Conservation (phyloP, 257 asterid species). For the Ballota nigra region DNA sequence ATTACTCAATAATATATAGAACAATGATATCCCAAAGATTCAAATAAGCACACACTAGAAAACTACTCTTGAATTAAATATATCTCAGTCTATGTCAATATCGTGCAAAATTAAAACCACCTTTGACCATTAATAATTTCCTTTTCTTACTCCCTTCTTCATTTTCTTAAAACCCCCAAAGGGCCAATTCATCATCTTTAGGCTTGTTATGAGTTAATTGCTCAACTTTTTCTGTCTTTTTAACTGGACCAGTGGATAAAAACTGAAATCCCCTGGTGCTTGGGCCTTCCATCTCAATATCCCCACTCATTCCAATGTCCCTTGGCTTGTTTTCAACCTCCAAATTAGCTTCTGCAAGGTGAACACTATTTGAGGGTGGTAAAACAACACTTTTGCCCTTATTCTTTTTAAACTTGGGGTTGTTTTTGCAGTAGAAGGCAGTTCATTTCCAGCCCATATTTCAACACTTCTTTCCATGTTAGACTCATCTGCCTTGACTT, state of each 20-base stretch:
- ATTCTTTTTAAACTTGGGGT: slow-evolving; percentile 45
- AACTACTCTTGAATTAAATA: too few relatives aligned
- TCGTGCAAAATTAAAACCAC: too few relatives aligned
- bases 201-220: slow-evolving; percentile 41
- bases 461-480: slow-evolving; percentile 32
- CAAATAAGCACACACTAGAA: too few relatives aligned
- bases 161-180: too few relatives aligned
- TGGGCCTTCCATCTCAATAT: slow-evolving; percentile 66
- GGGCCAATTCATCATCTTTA: slow-evolving; percentile 79
- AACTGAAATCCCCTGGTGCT: slow-evolving; percentile 73
- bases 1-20: too few relatives aligned
- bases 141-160: too few relatives aligned
- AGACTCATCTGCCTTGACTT: slow-evolving; percentile 41
- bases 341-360: slow-evolving; percentile 35
- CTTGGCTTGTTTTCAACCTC: slow-evolving; percentile 46
- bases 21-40: too few relatives aligned
- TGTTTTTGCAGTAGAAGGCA: slow-evolving; percentile 37
- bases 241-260: slow-evolving; percentile 71
- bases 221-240: slow-evolving; percentile 58
- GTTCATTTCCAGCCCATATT: slow-evolving; percentile 39
- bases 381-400: slow-evolving; percentile 68
- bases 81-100: too few relatives aligned
- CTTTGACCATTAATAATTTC: too few relatives aligned
- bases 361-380: slow-evolving; percentile 34
- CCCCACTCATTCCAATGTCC: slow-evolving; percentile 36